Evolutionary conservation across 495 filamentous ascomycete genomes (phyloP).

Genomic region (Astrothelium macrocarpum): DNA sequence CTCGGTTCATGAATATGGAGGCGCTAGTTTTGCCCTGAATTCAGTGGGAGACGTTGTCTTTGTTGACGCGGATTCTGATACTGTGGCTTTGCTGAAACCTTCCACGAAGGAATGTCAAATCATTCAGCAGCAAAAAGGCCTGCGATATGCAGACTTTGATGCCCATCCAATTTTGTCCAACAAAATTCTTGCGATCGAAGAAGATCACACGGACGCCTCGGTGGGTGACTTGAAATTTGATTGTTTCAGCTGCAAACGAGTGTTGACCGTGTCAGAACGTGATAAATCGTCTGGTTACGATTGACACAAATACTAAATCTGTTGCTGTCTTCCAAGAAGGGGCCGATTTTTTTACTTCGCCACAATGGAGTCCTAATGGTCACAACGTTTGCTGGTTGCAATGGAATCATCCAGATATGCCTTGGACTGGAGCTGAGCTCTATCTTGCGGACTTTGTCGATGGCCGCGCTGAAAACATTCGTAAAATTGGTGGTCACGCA

Average conservation of each 20-base stretch:
- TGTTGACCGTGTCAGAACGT: neutral
- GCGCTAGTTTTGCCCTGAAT: neutral
- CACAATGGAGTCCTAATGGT: neutral
- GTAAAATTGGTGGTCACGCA: neutral
- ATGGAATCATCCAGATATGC: slow-evolving; percentile 3
- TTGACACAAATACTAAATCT: neutral
- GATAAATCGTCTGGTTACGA: neutral
- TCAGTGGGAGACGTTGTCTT: neutral
- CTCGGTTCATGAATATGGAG: neutral
- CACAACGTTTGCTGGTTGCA: neutral
- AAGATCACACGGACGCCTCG: neutral
- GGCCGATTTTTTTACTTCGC: neutral
- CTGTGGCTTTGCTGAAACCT: neutral
- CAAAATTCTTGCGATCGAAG: neutral
- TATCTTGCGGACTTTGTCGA: neutral
- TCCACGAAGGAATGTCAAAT: neutral
- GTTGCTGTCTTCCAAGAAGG: neutral
- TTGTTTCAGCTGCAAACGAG: neutral
- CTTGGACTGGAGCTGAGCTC: slow-evolving; percentile 1
- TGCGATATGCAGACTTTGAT: slow-evolving; percentile 1
- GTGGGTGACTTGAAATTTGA: neutral
- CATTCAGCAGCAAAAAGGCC: slow-evolving; percentile 3
- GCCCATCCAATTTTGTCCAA: neutral
- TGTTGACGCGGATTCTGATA: neutral
- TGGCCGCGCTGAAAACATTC: neutral